These are phyloP conservation scores for Microdochium trichocladiopsis DNA, from an alignment of 2,329 filamentous ascomycete genomes.

Conservation along the genomic window DNA sequence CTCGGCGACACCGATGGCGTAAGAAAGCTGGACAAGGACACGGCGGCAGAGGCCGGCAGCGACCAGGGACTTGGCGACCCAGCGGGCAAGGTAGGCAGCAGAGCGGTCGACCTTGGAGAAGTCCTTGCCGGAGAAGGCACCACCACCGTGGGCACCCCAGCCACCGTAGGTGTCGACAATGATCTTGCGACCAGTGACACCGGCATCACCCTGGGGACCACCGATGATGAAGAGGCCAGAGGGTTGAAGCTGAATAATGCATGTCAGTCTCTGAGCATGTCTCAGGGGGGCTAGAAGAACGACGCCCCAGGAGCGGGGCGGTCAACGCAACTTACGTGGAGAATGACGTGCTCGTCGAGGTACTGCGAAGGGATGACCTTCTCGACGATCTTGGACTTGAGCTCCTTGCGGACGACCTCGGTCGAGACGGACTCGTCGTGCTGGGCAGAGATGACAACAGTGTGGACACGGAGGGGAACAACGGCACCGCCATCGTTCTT, in stretches of 20 bases:
- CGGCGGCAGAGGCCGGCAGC: conserved; percentile 83
- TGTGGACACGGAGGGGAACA: conserved; percentile 87
- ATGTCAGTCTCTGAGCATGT: neutral
- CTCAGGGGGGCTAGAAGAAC: no score
- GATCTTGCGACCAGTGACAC: conserved; percentile 98
- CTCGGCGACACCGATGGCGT: conserved; percentile 98
- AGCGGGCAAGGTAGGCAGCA: conserved; percentile 92
- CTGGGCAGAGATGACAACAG: conserved; percentile 93
- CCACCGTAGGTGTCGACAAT: conserved; percentile 99
- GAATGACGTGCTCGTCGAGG: conserved; percentile 87
- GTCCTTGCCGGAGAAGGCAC: conserved; percentile 99
- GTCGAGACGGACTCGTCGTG: conserved; percentile 84
- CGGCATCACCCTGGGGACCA: conserved; percentile 97
- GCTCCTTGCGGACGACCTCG: conserved; percentile 87
- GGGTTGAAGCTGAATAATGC: conserved; percentile 70
- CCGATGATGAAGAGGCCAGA: conserved; percentile 98
- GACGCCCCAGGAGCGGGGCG: no score
- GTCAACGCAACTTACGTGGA: conserved; percentile 78
- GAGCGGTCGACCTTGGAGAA: conserved; percentile 99
- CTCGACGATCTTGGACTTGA: conserved; percentile 96
- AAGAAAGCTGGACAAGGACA: conserved; percentile 93
- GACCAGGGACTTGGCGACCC: conserved; percentile 98
- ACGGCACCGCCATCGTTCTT: conserved; percentile 93
- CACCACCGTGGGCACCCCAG: conserved; percentile 99
- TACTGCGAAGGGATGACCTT: conserved; percentile 87